A percentile compares a stretch with the other conserved stretches of the same genome.
Conservation (phyloP, 2,329 filamentous ascomycete genomes). For the Teratosphaeria gauchensis region DNA sequence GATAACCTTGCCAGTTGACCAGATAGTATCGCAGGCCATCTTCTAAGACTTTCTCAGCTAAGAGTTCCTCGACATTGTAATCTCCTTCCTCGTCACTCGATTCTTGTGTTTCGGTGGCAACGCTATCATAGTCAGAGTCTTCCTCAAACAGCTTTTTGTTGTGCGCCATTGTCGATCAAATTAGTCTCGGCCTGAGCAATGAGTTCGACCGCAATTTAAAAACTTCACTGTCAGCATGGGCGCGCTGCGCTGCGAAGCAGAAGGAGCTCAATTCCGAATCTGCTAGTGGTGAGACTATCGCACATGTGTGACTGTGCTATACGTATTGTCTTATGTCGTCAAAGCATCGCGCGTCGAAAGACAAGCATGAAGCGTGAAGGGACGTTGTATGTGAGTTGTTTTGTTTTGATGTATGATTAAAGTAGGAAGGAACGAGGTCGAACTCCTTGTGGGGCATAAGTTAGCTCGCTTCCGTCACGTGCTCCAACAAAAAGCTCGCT, state of each 20-base stretch:
- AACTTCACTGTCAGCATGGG: background rate
- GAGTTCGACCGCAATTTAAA: background rate
- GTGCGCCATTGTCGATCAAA: background rate
- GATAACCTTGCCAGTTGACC: conserved; percentile 25
- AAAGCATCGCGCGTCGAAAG: background rate
- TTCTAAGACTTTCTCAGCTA: conserved; percentile 13
- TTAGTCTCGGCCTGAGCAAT: background rate
- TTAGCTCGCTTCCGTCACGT: background rate
- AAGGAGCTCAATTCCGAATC: background rate
- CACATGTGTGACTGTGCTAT: background rate
- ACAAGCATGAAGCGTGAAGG: too few species aligned
- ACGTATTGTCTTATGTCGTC: background rate
- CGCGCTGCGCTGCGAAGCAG: background rate
- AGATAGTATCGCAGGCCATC: conserved; percentile 11
- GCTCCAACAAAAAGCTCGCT: background rate
- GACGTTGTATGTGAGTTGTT: background rate
- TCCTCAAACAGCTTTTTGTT: conserved; percentile 3
- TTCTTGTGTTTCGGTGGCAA: conserved; percentile 19
- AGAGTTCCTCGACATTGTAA: conserved; percentile 24
- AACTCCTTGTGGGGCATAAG: background rate
- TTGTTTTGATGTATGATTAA: background rate
- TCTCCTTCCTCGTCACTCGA: conserved; percentile 11
- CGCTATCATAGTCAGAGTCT: conserved; percentile 19
- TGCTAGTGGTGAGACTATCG: background rate
- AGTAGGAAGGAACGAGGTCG: background rate